Evolutionary conservation across 2,329 filamentous ascomycete species (phyloP), one percentile per base, ranked within the genome.

Genomic region (Hymenoscyphus fructigenus): DNA sequence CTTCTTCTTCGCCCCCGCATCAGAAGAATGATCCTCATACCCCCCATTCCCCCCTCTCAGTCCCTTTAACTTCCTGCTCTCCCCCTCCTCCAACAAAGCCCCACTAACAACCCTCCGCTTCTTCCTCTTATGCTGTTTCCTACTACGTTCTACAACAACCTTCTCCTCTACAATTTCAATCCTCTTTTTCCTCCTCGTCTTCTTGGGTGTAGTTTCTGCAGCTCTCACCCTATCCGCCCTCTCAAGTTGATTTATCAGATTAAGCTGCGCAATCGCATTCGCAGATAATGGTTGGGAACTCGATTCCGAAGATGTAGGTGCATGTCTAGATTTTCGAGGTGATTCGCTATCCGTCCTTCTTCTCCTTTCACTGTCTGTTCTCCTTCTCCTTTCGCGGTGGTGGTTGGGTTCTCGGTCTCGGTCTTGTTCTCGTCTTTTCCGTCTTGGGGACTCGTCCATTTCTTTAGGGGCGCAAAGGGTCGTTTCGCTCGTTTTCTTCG

Each of bases 51-150:
- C 79, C 53, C 83, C 79, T 65, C 74, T 83, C 77, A 76, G 83
- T 78, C 76, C 84, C 82, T 72, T 83, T 78, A 73, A 79, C 75
- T 72, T 83, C 80, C 72, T 84, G 73, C 78, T 77, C 80, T 80
- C 80, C 0, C 89, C 89, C 75, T 92, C 89, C 72, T 92, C 90
- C 70, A 90, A 79, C 20, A 89, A 78, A 0, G 88, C 87, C 23
- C 89, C 89, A 67, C 89, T 92, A 23, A 90, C 88, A n/a, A 91
- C 81, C 66, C 90, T 80, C 64, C 82, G 82, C 73, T 82, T 83
- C 61, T 71, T 72, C 59, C 66, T 69, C 38, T 74, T 75, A 60
- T 73, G 68, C 36, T 71, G 56, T 63, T 68, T 71, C 58, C 68
- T 71, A 41, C 62, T 62, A 20, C 47, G 68, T 41, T 74, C 71